Evolutionary conservation across 176 grass and related monocot genomes (phyloP), one percentile per base, ranked within the genome.

Genomic region (Ampelocalamus luodianensis): DNA sequence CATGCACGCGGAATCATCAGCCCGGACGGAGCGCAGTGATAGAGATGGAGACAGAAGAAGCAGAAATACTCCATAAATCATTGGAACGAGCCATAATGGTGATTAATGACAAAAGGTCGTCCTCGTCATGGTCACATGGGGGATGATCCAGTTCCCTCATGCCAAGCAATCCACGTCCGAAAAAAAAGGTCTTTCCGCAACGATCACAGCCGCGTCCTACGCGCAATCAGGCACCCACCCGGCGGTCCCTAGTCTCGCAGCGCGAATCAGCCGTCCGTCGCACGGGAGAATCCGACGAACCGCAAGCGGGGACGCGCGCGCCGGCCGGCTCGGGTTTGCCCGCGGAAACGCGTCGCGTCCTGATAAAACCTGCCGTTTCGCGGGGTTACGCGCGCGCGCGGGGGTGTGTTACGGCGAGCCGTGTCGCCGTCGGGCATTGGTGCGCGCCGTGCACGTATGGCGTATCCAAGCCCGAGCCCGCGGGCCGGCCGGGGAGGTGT

Each of bases 71-170:
- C 22, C n/a, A 13, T 2, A 27, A 27, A 56, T 70, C 50, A 29
- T 56, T 6, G 78, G 24, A 40, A n/a, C 26, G 3, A 45, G 15
- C 42, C 61, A 4, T 10, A 40, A 40, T 24, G 78, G 0, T 20
- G 51, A 44, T 82, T 14, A 40, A 10, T 54, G 58, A 37, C 44
- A 40, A 65, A 54, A 55, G 45, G 64, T 10, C 24, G 62, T 20
- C 72, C 34, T 53, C 44, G 72, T 67, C 72, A 66, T 27, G 69
- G 18, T 6, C 70, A 75, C 71, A 84, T 65, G 70, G 71, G 71
- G 51, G 17, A 54, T 15, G 13, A 49, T 56, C 20, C 8, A 56
- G 53, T 22, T 56, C 20, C 53, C 53, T 1, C 32, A 34, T 1
- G 51, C 51, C 17, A 20, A 60, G n/a, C 58, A 4, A 60, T 60